These are phyloP conservation scores for Rosa lucieae DNA, from an alignment of 306 rosid species.

Conservation along the genomic window DNA sequence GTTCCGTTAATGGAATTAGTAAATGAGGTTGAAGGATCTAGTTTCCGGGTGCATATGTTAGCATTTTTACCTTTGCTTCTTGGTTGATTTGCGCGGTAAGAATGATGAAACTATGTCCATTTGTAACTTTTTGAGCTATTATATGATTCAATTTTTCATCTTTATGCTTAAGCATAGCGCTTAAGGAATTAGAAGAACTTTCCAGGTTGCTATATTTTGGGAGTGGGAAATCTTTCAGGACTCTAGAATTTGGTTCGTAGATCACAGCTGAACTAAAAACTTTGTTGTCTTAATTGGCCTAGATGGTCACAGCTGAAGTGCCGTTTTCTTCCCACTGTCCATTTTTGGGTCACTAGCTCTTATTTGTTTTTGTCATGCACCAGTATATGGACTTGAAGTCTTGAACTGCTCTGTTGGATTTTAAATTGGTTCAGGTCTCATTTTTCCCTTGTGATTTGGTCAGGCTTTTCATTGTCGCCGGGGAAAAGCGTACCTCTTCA, in stretches of 20 bases:
- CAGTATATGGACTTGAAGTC: constrained; percentile 11
- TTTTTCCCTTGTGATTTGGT: constrained; percentile 25
- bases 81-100: neutral
- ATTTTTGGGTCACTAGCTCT: constrained; percentile 7
- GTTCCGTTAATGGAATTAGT: neutral
- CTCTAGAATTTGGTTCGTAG: neutral
- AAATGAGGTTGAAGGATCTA: neutral
- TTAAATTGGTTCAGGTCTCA: constrained; percentile 24
- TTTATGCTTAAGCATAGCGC: neutral
- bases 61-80: neutral
- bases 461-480: constrained; percentile 71
- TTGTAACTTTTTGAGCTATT: neutral
- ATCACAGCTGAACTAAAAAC: neutral
- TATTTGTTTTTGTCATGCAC: constrained; percentile 2
- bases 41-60: neutral
- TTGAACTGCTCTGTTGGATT: constrained; percentile 23
- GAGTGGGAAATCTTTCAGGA: neutral
- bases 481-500: constrained; percentile 87
- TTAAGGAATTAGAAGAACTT: neutral
- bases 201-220: neutral
- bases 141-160: neutral
- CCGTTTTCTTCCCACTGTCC: neutral
- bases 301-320: neutral
- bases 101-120: neutral
- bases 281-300: neutral